Base-by-base conservation (phyloP, 805 yeast genomes). In the Hemisphaericaspora nanyangensis region DNA sequence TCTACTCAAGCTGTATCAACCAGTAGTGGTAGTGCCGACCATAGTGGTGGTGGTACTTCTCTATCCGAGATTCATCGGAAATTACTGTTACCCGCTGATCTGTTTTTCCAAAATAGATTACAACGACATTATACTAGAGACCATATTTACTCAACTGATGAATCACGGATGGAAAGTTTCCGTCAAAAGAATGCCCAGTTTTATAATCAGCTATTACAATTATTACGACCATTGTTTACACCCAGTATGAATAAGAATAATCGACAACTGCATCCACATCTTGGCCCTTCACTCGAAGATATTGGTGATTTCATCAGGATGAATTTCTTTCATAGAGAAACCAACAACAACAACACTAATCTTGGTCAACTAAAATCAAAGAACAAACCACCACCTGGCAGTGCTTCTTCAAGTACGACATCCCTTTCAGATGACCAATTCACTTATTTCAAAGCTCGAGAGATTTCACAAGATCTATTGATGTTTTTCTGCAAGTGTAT, bases 41-140 rank as follows among this genome's bases (percentile, higher is more conserved):
- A 55, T 37, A 40, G 25, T 12, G n/a, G n/a, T n/a, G n/a, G n/a
- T n/a, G n/a, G n/a, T n/a, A 35, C 48, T 0, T 40, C 54, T 3
- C 40, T 59, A n/a, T 31, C 38, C 18, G 64, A 59, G 25, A 48
- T 60, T 6, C 65, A 57, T 29, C 60, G 52, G 36, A 62, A 59
- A 43, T 34, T 62, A 20, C 45, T 61, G 47, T 37, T 55, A 7
- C 69, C 69, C 5, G 61, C 66, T 1, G 69, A 63, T 37, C 69
- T 62, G 44, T 63, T 50, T 35, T 35, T 63, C 11, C 60, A 46
- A 40, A 48, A 43, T 22, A 56, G 50, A 34, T 37, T 47, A 31
- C 54, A 53, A 31, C 50, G 50, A 31, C 31, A 43, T 18, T 31
- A 32, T 29, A 34, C 31, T 7, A 43, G 26, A 27, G 58, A 50